Base-by-base conservation (phyloP, 2,329 filamentous ascomycete species). In the Cytospora schulzeri region DNA sequence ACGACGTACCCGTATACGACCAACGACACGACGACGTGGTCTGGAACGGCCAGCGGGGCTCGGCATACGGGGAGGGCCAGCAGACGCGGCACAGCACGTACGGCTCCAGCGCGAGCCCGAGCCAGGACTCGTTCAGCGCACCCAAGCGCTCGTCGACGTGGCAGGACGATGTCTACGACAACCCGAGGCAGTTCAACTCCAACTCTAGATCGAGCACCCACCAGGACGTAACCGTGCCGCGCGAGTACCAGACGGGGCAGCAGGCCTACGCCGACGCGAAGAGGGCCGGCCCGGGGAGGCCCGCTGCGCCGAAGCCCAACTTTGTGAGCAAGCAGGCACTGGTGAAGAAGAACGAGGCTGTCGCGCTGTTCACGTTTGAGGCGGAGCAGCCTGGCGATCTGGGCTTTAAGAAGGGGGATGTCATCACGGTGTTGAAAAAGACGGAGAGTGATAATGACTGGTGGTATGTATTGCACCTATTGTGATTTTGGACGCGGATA, bases 331-430 rank as follows among this genome's bases (percentile, higher is more conserved):
- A 87, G 76, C 79, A 84, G 57, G 81, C 80, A 0, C 67, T 80
- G 66, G 73, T 88, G 66, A 85, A 83, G 74, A 83, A 85, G 70
- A 93, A 97, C 70, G 92, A 98, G 77, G 95, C 93, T 0, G 83
- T 97, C 24, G 95, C 95, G 2, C 82, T 97, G 67, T 98, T 91
- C 77, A 97, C 91, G 2, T 99, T 99, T 74, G 94, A 98, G 68
- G 89, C 93, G 0, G 94, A 97, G 72, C 93, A 97, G 76, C 88
- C 92, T 0, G 94, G 94, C 5, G 94, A 99, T 75, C 76, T 98
- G 63, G 92, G 90, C 0, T 99, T 99, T 79, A 97, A 96, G 81
- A 99, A 99, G 83, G 95, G 95, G 24, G 95, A 99, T 33, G 78
- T 98, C 63, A 97, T 99, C 69, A 97, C 93, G 1, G 93, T 99